Evolutionary conservation across 371 early-diverging fungal species (phyloP).

Genomic region (Parasitella parasitica): DNA sequence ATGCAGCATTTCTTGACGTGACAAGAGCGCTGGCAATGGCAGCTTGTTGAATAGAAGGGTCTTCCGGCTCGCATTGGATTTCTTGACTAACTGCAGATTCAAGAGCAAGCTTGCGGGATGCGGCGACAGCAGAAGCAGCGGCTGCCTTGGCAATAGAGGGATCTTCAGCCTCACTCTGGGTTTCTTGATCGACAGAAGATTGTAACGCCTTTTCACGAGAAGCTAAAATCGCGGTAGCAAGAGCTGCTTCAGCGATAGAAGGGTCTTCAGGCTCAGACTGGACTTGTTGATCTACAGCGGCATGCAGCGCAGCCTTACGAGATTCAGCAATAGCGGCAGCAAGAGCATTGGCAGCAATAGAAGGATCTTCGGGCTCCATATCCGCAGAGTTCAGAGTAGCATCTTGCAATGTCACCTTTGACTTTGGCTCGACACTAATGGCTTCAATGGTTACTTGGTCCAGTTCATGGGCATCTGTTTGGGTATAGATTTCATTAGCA

Average conservation of each 20-base stretch:
- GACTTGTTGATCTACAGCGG: neutral
- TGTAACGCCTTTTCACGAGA: neutral
- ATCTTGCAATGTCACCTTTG: neutral
- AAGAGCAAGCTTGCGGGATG: neutral
- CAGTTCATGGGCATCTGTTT: slow-evolving; percentile 4
- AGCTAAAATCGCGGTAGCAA: slow-evolving; percentile 2
- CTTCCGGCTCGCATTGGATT: slow-evolving; percentile 1
- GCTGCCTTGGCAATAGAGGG: neutral
- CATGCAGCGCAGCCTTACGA: neutral
- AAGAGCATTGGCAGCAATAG: neutral
- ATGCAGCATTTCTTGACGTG: neutral
- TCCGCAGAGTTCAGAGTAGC: neutral
- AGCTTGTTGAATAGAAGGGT: slow-evolving; percentile 1
- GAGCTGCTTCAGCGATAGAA: neutral
- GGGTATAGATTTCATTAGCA: neutral
- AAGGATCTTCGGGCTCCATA: slow-evolving; percentile 7
- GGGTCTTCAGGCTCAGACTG: slow-evolving; percentile 14
- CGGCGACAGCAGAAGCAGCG: neutral
- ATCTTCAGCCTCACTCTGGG: slow-evolving; percentile 6
- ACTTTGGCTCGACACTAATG: neutral
- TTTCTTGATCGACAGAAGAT: slow-evolving; percentile 6
- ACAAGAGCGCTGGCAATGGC: neutral
- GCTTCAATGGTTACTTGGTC: neutral
- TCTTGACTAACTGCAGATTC: neutral
- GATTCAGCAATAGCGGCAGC: slow-evolving; percentile 4